A percentile compares a stretch with the other conserved stretches of the same genome.
Conservation (phyloP, 352 stramenopile genomes). For the Elongisporangium undulatum region DNA sequence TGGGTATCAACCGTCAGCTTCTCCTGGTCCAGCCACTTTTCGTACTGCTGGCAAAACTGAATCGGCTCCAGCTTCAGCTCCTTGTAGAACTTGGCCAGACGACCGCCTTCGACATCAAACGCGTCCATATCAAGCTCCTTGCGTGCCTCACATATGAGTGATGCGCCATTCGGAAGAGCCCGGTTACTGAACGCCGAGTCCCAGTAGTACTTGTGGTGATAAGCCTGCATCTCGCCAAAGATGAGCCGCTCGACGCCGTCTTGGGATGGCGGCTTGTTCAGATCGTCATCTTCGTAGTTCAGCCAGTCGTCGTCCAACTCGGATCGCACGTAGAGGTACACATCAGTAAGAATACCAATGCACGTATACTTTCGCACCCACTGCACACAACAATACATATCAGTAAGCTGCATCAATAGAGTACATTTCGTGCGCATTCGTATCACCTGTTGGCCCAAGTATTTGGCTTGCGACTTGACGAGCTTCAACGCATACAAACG, state of each 20-base stretch:
- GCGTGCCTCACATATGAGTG: constrained; percentile 48
- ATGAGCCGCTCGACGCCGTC: constrained; percentile 73
- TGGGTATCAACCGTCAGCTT: constrained; percentile 32
- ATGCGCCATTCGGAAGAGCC: constrained; percentile 34
- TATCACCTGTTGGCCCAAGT: constrained; percentile 75
- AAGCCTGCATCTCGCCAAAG: constrained; percentile 84
- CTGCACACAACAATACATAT: constrained; percentile 23
- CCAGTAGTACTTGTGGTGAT: constrained; percentile 84
- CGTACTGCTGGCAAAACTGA: constrained; percentile 79
- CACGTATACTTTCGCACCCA: constrained; percentile 86
- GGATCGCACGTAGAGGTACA: constrained; percentile 74
- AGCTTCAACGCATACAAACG: constrained; percentile 79
- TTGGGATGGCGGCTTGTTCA: constrained; percentile 60
- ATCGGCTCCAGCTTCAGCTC: constrained; percentile 63
- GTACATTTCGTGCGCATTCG: no score
- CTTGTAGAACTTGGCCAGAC: constrained; percentile 57
- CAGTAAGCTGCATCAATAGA: not conserved
- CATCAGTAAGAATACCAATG: constrained; percentile 65
- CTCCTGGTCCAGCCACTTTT: constrained; percentile 79
- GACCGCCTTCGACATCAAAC: constrained; percentile 63
- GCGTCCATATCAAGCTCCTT: constrained; percentile 53
- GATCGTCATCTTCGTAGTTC: constrained; percentile 74
- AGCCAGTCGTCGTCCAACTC: constrained; percentile 82
- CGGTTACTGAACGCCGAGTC: constrained; percentile 49
- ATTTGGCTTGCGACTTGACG: constrained; percentile 83